phyloP scores from a whole-genome alignment of 176 grass and related monocot genomes.

The Guadua angustifolia region DNA sequence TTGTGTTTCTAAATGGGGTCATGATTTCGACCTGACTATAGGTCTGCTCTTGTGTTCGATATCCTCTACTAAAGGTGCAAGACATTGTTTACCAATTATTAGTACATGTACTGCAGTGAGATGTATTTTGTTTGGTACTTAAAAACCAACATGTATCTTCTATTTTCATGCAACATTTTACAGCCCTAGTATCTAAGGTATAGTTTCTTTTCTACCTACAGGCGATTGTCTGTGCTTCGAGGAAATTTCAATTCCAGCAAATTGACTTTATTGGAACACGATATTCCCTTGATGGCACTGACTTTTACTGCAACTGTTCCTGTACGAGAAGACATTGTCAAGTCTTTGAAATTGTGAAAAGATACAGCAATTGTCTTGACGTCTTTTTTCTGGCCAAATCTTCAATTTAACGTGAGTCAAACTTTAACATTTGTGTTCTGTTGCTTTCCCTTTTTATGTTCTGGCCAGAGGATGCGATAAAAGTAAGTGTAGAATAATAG shows the following conservation, averaged over 20 bases:
- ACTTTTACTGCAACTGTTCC: slow-evolving; percentile 89
- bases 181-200: background rate
- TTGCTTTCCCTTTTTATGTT: slow-evolving; percentile 28
- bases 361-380: slow-evolving; percentile 69
- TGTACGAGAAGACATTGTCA: slow-evolving; percentile 85
- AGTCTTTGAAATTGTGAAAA: slow-evolving; percentile 78
- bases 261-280: slow-evolving; percentile 69
- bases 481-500: background rate
- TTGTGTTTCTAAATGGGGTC: slow-evolving; percentile 98
- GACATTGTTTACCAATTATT: slow-evolving; percentile 23
- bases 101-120: background rate
- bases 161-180: slow-evolving; percentile 10
- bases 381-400: slow-evolving; percentile 91
- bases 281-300: slow-evolving; percentile 94
- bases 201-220: slow-evolving; percentile 34
- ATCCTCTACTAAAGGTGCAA: slow-evolving; percentile 52
- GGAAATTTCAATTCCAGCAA: slow-evolving; percentile 76
- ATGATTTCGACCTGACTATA: slow-evolving; percentile 94
- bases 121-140: slow-evolving; percentile 20
- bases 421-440: slow-evolving; percentile 9
- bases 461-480: background rate
- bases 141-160: background rate
- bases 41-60: slow-evolving; percentile 65
- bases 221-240: slow-evolving; percentile 70
- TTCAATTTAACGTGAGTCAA: slow-evolving; percentile 74